Conservation (phyloP, 2,329 filamentous ascomycete species). For the Graphiopsis chlorocephala region DNA sequence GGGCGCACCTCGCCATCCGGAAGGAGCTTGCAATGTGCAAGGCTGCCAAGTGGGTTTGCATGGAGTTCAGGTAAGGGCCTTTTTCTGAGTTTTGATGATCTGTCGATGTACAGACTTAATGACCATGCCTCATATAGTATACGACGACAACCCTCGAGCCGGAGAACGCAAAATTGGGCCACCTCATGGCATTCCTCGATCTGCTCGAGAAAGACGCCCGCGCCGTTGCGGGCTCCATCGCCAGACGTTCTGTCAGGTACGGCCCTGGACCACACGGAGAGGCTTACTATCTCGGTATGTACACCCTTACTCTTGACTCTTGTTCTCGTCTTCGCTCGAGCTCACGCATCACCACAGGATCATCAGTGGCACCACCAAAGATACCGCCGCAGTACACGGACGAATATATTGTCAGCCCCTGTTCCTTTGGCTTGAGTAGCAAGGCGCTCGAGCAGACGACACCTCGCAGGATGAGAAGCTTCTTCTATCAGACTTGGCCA, state of each 20-base stretch:
- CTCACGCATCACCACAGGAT: background rate
- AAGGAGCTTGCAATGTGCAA: background rate
- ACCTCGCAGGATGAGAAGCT: background rate
- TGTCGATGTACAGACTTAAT: no score
- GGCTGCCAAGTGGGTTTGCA: background rate
- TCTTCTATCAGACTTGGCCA: background rate
- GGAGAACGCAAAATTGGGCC: background rate
- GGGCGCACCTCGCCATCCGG: background rate
- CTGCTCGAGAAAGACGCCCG: background rate
- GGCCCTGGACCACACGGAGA: background rate
- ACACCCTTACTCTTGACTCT: background rate
- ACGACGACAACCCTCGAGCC: background rate
- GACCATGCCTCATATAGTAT: background rate
- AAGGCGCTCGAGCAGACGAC: background rate
- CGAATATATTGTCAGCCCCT: background rate
- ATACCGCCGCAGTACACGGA: background rate
- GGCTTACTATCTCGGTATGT: background rate
- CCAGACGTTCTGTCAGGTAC: background rate
- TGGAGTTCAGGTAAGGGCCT: background rate
- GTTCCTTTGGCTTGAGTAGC: background rate
- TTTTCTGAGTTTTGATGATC: background rate
- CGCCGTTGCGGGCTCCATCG: background rate
- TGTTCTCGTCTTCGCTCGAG: background rate
- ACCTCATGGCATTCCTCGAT: slow-evolving; percentile 1
- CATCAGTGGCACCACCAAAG: background rate